Percentiles rank a stretch among this genome's conserved stretches.
phyloP scores from a whole-genome alignment of 495 filamentous ascomycete species.

The Penicillium subrubescens region DNA sequence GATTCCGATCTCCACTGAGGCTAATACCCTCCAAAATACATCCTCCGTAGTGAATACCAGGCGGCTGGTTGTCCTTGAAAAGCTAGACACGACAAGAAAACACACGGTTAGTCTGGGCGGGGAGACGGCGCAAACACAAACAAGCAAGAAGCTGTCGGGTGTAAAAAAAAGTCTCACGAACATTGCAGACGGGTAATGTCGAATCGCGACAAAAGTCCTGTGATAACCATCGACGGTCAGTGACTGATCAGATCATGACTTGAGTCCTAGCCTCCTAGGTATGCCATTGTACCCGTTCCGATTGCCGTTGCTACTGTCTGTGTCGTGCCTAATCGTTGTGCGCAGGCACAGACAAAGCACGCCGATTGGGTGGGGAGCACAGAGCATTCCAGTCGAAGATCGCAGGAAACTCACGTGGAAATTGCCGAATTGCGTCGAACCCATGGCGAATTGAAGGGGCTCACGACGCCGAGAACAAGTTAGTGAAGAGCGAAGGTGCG shows the following conservation, averaged over 20 bases:
- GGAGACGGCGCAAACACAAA: background rate
- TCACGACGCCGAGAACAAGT: slow-evolving; percentile 5
- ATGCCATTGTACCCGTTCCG: background rate
- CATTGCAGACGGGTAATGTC: slow-evolving; percentile 95
- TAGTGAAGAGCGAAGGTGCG: slow-evolving; percentile 21
- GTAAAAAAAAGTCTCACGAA: slow-evolving; percentile 51
- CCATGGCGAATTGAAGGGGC: slow-evolving; percentile 41
- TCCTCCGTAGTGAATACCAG: slow-evolving; percentile 57
- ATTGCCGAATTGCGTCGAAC: slow-evolving; percentile 79
- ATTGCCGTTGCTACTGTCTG: background rate
- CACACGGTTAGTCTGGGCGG: slow-evolving; percentile 24
- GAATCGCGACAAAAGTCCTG: slow-evolving; percentile 96
- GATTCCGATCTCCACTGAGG: slow-evolving; percentile 60
- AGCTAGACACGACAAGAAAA: slow-evolving; percentile 41
- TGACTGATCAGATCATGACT: background rate
- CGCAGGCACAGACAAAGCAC: background rate
- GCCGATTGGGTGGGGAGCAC: slow-evolving; percentile 3
- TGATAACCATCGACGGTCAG: slow-evolving; percentile 28
- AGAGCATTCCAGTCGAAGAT: slow-evolving; percentile 14
- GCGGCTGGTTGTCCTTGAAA: slow-evolving; percentile 51
- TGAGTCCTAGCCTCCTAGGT: background rate
- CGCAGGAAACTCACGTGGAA: slow-evolving; percentile 70
- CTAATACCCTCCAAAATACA: slow-evolving; percentile 75
- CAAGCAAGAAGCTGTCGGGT: background rate
- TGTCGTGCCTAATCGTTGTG: background rate